These are phyloP conservation scores for Russula emetica DNA, from an alignment of 768 basidiomycete genomes.

Conservation along the genomic window DNA sequence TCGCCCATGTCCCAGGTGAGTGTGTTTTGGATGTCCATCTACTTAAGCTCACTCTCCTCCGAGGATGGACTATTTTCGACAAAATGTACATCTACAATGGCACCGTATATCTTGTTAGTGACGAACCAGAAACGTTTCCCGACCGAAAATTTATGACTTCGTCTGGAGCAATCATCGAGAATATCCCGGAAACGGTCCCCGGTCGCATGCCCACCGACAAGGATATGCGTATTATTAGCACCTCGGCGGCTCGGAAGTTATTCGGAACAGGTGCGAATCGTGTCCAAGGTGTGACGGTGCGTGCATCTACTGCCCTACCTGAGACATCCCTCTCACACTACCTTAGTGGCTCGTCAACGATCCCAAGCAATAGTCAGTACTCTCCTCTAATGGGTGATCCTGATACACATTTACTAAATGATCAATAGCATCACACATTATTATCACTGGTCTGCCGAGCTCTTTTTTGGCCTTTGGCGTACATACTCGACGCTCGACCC, in stretches of 20 bases:
- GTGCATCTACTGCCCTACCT: constrained; percentile 29
- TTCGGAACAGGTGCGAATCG: constrained; percentile 71
- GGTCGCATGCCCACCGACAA: constrained; percentile 69
- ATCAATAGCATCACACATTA: constrained; percentile 75
- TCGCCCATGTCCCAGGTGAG: constrained; percentile 72
- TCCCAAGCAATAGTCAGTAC: constrained; percentile 72
- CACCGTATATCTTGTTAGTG: constrained; percentile 75
- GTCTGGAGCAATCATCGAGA: constrained; percentile 55
- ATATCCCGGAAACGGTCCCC: constrained; percentile 50
- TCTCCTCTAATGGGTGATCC: not conserved
- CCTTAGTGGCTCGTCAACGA: constrained; percentile 76
- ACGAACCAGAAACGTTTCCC: constrained; percentile 64
- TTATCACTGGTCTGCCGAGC: constrained; percentile 90
- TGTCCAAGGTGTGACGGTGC: constrained; percentile 73
- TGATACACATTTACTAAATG: not conserved
- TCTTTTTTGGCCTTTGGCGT: constrained; percentile 90
- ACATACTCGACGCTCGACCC: constrained; percentile 80
- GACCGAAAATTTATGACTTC: constrained; percentile 66
- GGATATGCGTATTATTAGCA: constrained; percentile 73
- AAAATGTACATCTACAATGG: constrained; percentile 77
- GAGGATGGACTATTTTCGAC: constrained; percentile 91
- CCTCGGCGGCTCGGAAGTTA: constrained; percentile 56
- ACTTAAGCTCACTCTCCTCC: not conserved
- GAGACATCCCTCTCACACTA: not conserved
- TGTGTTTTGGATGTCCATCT: not conserved